These are phyloP conservation scores for Penicillium sp. DNA, from an alignment of 2,329 filamentous ascomycete genomes.

Conservation along the genomic window DNA sequence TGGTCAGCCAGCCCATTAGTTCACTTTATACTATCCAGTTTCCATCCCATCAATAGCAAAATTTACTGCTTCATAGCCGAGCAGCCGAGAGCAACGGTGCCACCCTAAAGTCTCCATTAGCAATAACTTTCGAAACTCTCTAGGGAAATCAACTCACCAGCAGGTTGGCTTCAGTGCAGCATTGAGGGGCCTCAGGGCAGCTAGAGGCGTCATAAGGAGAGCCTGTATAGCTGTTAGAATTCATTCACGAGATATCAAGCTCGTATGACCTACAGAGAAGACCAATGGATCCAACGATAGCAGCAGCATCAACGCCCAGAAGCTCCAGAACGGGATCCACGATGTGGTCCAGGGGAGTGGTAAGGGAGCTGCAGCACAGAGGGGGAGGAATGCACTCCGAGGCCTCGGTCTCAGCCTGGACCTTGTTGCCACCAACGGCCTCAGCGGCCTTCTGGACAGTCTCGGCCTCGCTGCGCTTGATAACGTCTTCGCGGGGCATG, in stretches of 20 bases:
- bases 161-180: conserved; percentile 29
- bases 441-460: conserved; percentile 10
- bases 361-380: conserved; percentile 27
- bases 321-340: conserved; percentile 24
- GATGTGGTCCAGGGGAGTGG: conserved; percentile 25
- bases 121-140: background rate
- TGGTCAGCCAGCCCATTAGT: background rate
- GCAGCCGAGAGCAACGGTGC: conserved; percentile 25
- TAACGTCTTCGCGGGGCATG: conserved; percentile 11
- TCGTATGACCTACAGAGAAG: conserved; percentile 21
- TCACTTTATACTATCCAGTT: background rate
- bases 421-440: conserved; percentile 7
- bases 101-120: conserved; percentile 16
- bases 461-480: conserved; percentile 9
- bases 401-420: conserved; percentile 8
- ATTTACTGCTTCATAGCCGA: conserved; percentile 8
- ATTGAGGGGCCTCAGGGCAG: conserved; percentile 23
- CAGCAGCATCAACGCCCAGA: conserved; percentile 21
- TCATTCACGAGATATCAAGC: no score
- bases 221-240: conserved; percentile 14
- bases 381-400: conserved; percentile 18
- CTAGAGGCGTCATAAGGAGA: conserved; percentile 16
- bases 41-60: no score
- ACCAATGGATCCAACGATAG: conserved; percentile 26
- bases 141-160: conserved; percentile 17